Evolutionary conservation across 1,284 basidiomycete genomes (phyloP), one percentile per base, ranked within the genome.

Genomic region (Moesziomyces aphidis): DNA sequence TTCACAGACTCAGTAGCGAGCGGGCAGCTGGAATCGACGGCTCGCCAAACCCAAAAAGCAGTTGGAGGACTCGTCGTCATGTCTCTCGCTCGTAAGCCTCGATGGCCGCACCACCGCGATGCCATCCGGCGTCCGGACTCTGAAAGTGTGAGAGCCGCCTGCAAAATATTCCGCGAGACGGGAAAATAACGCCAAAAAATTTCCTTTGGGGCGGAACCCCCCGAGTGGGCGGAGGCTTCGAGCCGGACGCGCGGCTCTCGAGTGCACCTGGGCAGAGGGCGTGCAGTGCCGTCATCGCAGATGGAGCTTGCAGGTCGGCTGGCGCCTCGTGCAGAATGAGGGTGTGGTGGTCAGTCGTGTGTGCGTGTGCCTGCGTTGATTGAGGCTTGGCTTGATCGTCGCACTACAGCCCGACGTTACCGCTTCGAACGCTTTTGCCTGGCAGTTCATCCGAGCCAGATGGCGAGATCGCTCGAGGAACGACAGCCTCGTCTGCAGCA

Each of bases 271-370:
- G 60, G 66, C 56, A 70, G 57, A 60, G 57, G 46, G 57, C 26
- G 67, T 58, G 47, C 53, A 48, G 67, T 70, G 61, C 53, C 61
- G 67, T 70, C 67, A 70, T 63, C 61, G 57, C n/a, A 57, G 55
- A 50, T 48, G 46, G 50, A 59, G 47, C 39, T 22, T 59, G 61
- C 66, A 63, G 45, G 43, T 57, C 54, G 50, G 62, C 48, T 61
- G 24, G 7, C 42, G 42, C 50, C n/a, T 17, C 34, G 31, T 45
- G 22, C 50, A 55, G 54, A 63, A 63, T 6, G 28, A 53, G 61
- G 61, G 49, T 46, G 44, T 24, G 49, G 11, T 34, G 31, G 31
- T 34, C 1, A 34, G 10, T 34, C 31, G 31, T 34, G 10, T 34
- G 31, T 45, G 31, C 34, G 51, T 34, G 50, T 42, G 39, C 21